phyloP scores from a whole-genome alignment of 208 protist species.

The Blechomonas ayalai region DNA sequence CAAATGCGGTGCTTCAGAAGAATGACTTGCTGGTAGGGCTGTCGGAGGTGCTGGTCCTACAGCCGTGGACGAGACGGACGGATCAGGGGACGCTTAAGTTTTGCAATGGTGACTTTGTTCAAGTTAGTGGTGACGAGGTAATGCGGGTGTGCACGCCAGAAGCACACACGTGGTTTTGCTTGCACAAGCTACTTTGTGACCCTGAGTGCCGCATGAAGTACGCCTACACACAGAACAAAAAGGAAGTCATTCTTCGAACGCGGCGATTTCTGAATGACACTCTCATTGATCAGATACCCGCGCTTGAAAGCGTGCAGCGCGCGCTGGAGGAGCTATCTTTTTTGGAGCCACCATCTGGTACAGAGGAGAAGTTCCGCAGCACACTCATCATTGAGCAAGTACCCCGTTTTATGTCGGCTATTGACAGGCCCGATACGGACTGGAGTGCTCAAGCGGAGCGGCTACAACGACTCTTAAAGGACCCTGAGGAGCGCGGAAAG shows the following conservation, averaged over 20 bases:
- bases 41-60: slow-evolving; percentile 62
- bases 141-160: slow-evolving; percentile 76
- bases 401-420: slow-evolving; percentile 59
- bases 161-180: slow-evolving; percentile 84
- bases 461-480: slow-evolving; percentile 26
- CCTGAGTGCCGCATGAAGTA: slow-evolving; percentile 73
- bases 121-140: slow-evolving; percentile 41
- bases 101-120: slow-evolving; percentile 44
- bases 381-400: slow-evolving; percentile 85
- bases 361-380: slow-evolving; percentile 84
- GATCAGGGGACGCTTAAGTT: slow-evolving; percentile 44
- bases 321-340: slow-evolving; percentile 88
- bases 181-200: slow-evolving; percentile 87
- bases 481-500: slow-evolving; percentile 31
- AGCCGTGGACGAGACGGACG: slow-evolving; percentile 73
- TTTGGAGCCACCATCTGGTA: slow-evolving; percentile 76
- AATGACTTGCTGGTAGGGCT: slow-evolving; percentile 82
- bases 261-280: slow-evolving; percentile 78
- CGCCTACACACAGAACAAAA: slow-evolving; percentile 74
- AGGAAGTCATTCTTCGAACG: slow-evolving; percentile 65
- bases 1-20: slow-evolving; percentile 68
- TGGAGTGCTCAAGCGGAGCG: slow-evolving; percentile 22
- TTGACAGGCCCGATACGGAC: slow-evolving; percentile 25
- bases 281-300: slow-evolving; percentile 87
- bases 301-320: slow-evolving; percentile 74